Percentiles rank a stretch among this genome's conserved stretches.
Evolutionary conservation across 495 filamentous ascomycete species (phyloP).

Genomic region (Hyaloscypha bicolor): DNA sequence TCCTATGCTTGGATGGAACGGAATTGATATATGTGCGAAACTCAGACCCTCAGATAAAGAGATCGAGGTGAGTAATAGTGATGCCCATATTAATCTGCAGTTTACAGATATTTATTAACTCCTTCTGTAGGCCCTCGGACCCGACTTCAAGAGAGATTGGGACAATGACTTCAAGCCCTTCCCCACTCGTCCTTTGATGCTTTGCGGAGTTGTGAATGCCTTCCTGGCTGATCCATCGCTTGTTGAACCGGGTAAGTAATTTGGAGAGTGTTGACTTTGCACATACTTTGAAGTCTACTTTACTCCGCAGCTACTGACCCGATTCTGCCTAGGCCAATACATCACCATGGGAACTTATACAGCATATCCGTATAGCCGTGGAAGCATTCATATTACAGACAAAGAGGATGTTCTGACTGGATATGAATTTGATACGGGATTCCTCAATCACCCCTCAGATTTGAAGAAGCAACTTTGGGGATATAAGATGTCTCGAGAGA

Average conservation of each 20-base stretch:
- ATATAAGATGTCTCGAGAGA: slow-evolving; percentile 59
- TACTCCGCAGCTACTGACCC: not conserved
- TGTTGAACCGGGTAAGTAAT: slow-evolving; percentile 35
- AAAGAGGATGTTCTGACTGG: slow-evolving; percentile 38
- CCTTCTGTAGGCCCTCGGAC: slow-evolving; percentile 32
- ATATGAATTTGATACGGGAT: slow-evolving; percentile 47
- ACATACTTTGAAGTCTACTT: not conserved
- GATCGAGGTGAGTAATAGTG: slow-evolving; percentile 18
- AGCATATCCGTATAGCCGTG: slow-evolving; percentile 57
- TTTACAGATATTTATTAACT: too few species aligned
- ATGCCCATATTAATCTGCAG: too few species aligned
- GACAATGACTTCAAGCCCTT: slow-evolving; percentile 46
- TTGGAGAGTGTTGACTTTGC: not conserved
- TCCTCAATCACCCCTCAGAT: slow-evolving; percentile 46
- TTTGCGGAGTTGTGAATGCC: slow-evolving; percentile 34
- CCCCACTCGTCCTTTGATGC: slow-evolving; percentile 42
- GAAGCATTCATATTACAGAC: slow-evolving; percentile 56
- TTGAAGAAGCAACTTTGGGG: slow-evolving; percentile 37
- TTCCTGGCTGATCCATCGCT: slow-evolving; percentile 47
- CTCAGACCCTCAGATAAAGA: slow-evolving; percentile 45
- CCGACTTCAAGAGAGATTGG: slow-evolving; percentile 45
- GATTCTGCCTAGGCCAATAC: slow-evolving; percentile 34
- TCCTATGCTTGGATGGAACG: slow-evolving; percentile 40
- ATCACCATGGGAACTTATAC: slow-evolving; percentile 44
- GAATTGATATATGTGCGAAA: slow-evolving; percentile 42